Conservation (phyloP, 2,329 filamentous ascomycete genomes). For the Chalaropsis thielavioides region DNA sequence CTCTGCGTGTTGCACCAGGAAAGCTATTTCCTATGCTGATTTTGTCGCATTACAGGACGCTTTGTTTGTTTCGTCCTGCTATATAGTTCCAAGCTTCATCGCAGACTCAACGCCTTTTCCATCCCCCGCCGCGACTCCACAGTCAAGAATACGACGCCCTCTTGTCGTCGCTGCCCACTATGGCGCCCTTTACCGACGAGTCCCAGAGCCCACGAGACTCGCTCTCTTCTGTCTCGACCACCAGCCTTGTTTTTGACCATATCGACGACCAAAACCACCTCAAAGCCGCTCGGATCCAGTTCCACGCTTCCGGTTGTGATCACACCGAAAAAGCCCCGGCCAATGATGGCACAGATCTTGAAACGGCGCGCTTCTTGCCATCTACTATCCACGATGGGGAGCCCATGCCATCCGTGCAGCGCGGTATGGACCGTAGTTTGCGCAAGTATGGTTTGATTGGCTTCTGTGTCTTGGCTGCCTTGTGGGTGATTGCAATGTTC, state of each 20-base stretch:
- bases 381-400: constrained; percentile 22
- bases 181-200: neutral
- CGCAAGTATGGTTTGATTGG: constrained; percentile 45
- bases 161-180: neutral
- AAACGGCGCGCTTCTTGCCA: constrained; percentile 39
- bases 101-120: neutral
- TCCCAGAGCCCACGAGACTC: constrained; percentile 35
- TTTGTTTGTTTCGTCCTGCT: neutral
- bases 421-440: constrained; percentile 33
- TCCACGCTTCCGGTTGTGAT: constrained; percentile 2
- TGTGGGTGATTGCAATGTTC: constrained; percentile 49
- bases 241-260: constrained; percentile 67
- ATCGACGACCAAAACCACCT: constrained; percentile 40
- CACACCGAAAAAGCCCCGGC: constrained; percentile 9
- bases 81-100: too few relatives aligned
- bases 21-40: neutral
- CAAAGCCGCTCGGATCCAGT: neutral
- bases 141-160: neutral
- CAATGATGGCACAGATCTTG: constrained; percentile 26
- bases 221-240: constrained; percentile 65
- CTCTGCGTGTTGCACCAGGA: neutral
- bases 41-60: neutral
- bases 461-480: constrained; percentile 46
- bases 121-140: neutral
- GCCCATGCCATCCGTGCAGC: neutral